Evolutionary conservation across 306 rosid species (phyloP).

Genomic region (Psophocarpus tetragonolobus): DNA sequence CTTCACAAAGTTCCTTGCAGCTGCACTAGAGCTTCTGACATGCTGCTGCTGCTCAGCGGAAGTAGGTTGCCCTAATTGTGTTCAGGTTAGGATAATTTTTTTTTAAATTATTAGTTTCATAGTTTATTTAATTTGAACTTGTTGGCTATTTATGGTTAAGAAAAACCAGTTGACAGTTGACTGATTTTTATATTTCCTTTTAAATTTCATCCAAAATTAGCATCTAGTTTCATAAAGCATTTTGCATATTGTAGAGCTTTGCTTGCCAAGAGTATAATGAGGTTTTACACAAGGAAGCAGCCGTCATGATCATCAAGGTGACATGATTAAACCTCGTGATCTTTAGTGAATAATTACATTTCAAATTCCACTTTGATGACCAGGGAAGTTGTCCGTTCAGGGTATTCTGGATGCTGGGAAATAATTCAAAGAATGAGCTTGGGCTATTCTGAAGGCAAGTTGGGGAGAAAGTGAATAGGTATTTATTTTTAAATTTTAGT

Average conservation of each 20-base stretch:
- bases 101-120: not conserved
- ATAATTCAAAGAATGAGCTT: not conserved
- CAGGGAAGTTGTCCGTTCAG: constrained; percentile 45
- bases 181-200: not conserved
- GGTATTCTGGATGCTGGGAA: constrained; percentile 77
- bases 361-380: constrained; percentile 35
- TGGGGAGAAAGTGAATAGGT: not conserved
- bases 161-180: not conserved
- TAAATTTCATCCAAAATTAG: not conserved
- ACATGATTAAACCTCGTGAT: constrained; percentile 26
- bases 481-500: not conserved
- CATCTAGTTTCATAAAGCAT: constrained; percentile 10
- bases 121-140: not conserved
- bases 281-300: constrained; percentile 85
- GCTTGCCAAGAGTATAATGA: constrained; percentile 80
- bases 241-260: constrained; percentile 59
- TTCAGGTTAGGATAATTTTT: constrained; percentile 59
- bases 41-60: constrained; percentile 63
- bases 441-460: constrained; percentile 12
- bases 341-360: constrained; percentile 21
- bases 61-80: constrained; percentile 84
- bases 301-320: constrained; percentile 81
- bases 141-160: not conserved
- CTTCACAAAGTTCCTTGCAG: constrained; percentile 65
- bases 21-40: constrained; percentile 83